Evolutionary conservation across 352 stramenopile genomes (phyloP), one percentile per base, ranked within the genome.

Genomic region (Phytophthora sansomeana): DNA sequence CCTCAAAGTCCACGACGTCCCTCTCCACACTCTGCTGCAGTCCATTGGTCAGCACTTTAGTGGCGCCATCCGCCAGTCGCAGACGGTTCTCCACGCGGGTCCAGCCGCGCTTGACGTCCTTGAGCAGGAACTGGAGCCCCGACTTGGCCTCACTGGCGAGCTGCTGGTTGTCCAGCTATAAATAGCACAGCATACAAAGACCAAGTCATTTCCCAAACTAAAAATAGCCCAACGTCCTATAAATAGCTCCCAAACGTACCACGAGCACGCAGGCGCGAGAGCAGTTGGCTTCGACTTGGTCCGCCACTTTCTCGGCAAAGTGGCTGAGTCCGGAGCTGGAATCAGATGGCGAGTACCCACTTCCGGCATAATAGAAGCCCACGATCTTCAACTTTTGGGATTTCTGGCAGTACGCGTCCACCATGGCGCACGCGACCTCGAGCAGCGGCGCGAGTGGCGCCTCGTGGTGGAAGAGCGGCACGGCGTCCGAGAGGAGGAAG

Each of bases 61-160:
- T 55, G 42, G 74, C 77, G 36, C 65, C 75, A 43, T 86, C 70
- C 19, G 79, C 78, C 33, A 89, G 65, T 14, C 64, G 65, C 28
- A 95, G 68, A n/a, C 74, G 80, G 59, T 79, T 87, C 63, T 95
- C 83, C 49, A 90, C 76, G 35, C 73, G 73, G 32, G 74, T 81
- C 86, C 86, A 95, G 44, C 86, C 81, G 42, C 84, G 84, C 64
- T 95, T 95, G 16, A 89, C 74, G 75, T 95, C 86, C 77, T 93
- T 92, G 3, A 91, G 76, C 50, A 93, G 58, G 14, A 95, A 68
- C 36, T 88, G 83, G 16, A 95, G 56, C 24, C 70, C 84, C 6
- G 61, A 74, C 67, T 88, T 91, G 49, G 50, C 44, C 39, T 86
- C 76, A 38, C 58, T 78, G n/a, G 74, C 67, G 4, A 95, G 73